Percentiles rank a stretch among this genome's conserved stretches.
Conservation (phyloP, 2,329 filamentous ascomycete genomes). For the Nemania sp. region DNA sequence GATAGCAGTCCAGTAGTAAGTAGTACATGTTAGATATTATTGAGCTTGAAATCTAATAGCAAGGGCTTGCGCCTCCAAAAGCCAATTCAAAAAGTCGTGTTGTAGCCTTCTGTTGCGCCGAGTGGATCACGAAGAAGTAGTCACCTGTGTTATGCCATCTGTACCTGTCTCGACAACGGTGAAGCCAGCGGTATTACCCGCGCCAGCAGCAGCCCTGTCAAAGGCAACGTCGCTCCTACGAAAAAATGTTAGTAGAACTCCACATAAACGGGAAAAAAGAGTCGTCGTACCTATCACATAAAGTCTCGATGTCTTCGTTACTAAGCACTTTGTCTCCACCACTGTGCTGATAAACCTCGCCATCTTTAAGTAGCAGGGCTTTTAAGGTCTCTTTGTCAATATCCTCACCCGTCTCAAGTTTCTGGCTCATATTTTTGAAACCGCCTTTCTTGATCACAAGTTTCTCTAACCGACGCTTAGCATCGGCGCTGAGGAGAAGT, state of each 20-base stretch:
- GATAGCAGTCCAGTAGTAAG: background rate
- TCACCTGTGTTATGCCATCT: constrained; percentile 51
- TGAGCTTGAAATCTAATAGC: constrained; percentile 14
- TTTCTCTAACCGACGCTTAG: constrained; percentile 90
- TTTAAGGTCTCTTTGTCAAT: constrained; percentile 66
- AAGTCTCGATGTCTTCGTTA: constrained; percentile 73
- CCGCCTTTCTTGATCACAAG: constrained; percentile 93
- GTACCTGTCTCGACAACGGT: constrained; percentile 78
- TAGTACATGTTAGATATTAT: constrained; percentile 1
- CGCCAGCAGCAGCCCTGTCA: constrained; percentile 74
- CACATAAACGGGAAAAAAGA: background rate
- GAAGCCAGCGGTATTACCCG: constrained; percentile 73
- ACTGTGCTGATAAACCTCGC: constrained; percentile 63
- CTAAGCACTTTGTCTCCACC: constrained; percentile 71
- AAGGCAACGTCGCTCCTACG: constrained; percentile 62
- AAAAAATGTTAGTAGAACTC: constrained; percentile 18
- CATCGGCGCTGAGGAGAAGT: constrained; percentile 83
- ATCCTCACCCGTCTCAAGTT: constrained; percentile 56
- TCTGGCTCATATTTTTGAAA: constrained; percentile 71
- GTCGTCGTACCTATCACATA: constrained; percentile 69
- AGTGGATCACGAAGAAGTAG: constrained; percentile 13
- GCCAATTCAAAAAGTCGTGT: background rate
- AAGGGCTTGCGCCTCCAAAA: constrained; percentile 5
- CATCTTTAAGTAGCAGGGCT: constrained; percentile 71
- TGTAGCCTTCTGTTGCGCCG: background rate